Conservation (phyloP, 805 yeast species). For the Komagataella pseudopastoris region DNA sequence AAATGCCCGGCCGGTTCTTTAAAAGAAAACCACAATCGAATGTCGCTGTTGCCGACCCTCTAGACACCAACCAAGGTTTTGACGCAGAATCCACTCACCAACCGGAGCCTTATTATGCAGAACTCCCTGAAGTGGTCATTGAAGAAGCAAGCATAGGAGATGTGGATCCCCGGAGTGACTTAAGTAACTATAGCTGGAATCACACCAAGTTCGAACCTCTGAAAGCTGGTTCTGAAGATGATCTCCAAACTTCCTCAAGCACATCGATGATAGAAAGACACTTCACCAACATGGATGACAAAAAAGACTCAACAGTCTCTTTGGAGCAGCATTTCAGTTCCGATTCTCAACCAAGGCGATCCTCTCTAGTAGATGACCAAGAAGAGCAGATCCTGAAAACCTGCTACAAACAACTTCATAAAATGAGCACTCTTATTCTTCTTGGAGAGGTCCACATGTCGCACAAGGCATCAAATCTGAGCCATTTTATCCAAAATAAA, state of each 20-base stretch:
- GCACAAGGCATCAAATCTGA: not conserved
- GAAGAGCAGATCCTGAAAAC: not conserved
- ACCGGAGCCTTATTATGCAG: not conserved
- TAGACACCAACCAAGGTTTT: not conserved
- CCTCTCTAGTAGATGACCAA: not conserved
- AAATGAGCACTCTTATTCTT: constrained; percentile 9
- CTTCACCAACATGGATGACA: not conserved
- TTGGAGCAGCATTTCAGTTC: not conserved
- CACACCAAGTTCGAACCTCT: not conserved
- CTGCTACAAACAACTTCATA: constrained; percentile 1
- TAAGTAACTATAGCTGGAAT: not conserved
- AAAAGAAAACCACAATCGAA: not conserved
- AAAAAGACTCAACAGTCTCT: not conserved
- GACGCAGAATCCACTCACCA: not conserved
- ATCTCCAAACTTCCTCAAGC: not conserved
- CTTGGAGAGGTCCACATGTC: constrained; percentile 1
- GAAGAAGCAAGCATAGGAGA: not conserved
- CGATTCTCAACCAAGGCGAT: not conserved
- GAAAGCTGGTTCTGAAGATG: not conserved
- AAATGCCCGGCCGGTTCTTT: not conserved
- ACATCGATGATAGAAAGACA: not conserved
- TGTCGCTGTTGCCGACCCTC: not conserved
- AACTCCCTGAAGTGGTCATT: not conserved
- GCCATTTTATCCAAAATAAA: not conserved
- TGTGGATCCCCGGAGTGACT: not conserved